phyloP scores from a whole-genome alignment of 768 basidiomycete genomes.

The Pulveroboletus sp. region DNA sequence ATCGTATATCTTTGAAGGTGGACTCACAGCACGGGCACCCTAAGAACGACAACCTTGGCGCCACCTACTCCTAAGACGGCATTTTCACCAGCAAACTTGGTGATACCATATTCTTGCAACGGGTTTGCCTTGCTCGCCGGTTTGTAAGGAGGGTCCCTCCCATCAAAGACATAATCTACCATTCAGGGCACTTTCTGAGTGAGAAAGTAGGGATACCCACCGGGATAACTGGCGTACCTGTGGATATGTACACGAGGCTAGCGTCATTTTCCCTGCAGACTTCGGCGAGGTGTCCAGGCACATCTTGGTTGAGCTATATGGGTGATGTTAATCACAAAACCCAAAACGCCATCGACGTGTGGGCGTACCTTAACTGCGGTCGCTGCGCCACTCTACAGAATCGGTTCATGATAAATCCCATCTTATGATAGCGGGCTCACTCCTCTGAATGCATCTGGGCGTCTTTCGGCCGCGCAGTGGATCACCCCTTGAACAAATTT shows the following conservation, averaged over 20 bases:
- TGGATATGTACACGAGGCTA: slow-evolving; percentile 87
- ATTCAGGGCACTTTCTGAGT: slow-evolving; percentile 4
- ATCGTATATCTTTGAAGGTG: background rate
- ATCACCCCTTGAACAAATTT: slow-evolving; percentile 59
- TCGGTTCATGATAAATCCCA: background rate
- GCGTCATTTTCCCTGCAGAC: slow-evolving; percentile 59
- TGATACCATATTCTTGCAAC: slow-evolving; percentile 80
- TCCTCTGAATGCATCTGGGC: slow-evolving; percentile 91
- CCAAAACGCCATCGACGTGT: background rate
- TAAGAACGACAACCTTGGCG: slow-evolving; percentile 62
- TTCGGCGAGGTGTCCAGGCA: slow-evolving; percentile 66
- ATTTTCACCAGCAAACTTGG: slow-evolving; percentile 84
- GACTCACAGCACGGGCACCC: slow-evolving; percentile 84
- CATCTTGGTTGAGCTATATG: slow-evolving; percentile 70
- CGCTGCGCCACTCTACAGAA: slow-evolving; percentile 50
- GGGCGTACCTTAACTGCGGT: slow-evolving; percentile 53
- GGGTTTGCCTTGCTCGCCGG: slow-evolving; percentile 74
- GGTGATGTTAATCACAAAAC: background rate
- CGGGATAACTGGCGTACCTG: slow-evolving; percentile 42
- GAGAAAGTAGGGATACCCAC: background rate
- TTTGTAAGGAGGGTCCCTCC: slow-evolving; percentile 84
- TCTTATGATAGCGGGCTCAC: slow-evolving; percentile 35
- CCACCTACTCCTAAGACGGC: slow-evolving; percentile 59
- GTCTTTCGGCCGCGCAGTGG: slow-evolving; percentile 92
- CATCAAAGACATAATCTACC: slow-evolving; percentile 93